Conservation (phyloP, 129 eudicot species). For the Oenanthe sinensis region DNA sequence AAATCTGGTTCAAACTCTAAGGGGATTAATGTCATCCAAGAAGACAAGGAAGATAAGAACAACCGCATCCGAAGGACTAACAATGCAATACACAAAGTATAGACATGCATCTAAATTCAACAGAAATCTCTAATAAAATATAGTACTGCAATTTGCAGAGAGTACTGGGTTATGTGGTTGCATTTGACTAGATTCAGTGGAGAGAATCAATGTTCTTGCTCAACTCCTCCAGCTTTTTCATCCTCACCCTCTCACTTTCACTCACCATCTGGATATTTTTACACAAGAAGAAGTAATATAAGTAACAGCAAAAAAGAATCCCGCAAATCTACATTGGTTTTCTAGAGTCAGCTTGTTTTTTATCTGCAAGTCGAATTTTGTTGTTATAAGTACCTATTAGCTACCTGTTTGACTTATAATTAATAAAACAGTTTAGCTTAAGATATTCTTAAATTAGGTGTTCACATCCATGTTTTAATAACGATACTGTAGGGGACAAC, state of each 20-base stretch:
- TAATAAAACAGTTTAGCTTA: no score
- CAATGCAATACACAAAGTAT: background rate
- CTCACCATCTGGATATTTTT: slow-evolving; percentile 50
- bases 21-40: background rate
- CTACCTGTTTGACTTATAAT: no score
- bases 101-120: background rate
- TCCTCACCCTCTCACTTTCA: slow-evolving; percentile 78
- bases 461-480: no score
- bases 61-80: background rate
- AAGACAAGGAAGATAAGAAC: background rate
- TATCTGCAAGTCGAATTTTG: no score
- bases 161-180: background rate
- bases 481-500: no score
- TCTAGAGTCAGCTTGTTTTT: no score
- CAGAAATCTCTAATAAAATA: background rate
- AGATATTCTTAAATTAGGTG: no score
- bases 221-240: slow-evolving; percentile 81
- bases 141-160: background rate
- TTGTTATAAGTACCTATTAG: no score
- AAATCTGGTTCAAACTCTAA: background rate
- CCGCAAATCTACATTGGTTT: no score
- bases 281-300: background rate
- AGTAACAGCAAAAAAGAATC: background rate
- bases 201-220: slow-evolving; percentile 54
- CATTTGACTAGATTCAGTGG: slow-evolving; percentile 14